Evolutionary conservation across 345 rosid genomes (phyloP).

Genomic region (Iberis pinnata): DNA sequence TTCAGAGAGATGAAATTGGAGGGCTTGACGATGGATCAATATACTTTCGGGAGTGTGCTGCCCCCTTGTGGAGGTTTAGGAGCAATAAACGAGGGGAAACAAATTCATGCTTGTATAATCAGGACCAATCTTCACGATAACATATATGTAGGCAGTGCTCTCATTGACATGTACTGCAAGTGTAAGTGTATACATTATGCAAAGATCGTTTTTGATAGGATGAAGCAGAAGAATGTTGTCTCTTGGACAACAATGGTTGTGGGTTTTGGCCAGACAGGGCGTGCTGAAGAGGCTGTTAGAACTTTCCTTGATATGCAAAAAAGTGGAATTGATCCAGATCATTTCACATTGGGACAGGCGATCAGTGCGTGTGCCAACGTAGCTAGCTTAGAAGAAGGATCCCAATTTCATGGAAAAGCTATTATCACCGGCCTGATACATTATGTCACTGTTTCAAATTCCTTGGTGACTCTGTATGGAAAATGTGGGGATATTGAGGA

Average conservation of each 20-base stretch:
- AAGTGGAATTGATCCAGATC: slow-evolving; percentile 72
- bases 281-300: slow-evolving; percentile 66
- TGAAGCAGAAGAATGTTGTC: slow-evolving; percentile 66
- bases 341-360: slow-evolving; percentile 75
- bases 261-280: slow-evolving; percentile 83
- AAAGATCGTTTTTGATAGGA: slow-evolving; percentile 52
- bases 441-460: slow-evolving; percentile 67
- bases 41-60: slow-evolving; percentile 73
- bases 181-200: slow-evolving; percentile 54
- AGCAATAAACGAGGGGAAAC: slow-evolving; percentile 60
- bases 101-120: slow-evolving; percentile 56
- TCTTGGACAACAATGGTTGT: slow-evolving; percentile 95
- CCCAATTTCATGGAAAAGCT: slow-evolving; percentile 76
- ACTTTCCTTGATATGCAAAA: slow-evolving; percentile 63
- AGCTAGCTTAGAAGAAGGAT: slow-evolving; percentile 81
- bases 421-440: slow-evolving; percentile 54
- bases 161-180: slow-evolving; percentile 92
- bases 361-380: slow-evolving; percentile 89
- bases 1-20: slow-evolving; percentile 60
- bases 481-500: slow-evolving; percentile 79
- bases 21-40: slow-evolving; percentile 70
- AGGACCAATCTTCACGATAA: slow-evolving; percentile 52
- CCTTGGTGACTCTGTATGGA: slow-evolving; percentile 76
- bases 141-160: slow-evolving; percentile 80
- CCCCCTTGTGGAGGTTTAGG: slow-evolving; percentile 65